Evolutionary conservation across 1,284 basidiomycete genomes (phyloP).

Genomic region (Leccinum subspadiceum): DNA sequence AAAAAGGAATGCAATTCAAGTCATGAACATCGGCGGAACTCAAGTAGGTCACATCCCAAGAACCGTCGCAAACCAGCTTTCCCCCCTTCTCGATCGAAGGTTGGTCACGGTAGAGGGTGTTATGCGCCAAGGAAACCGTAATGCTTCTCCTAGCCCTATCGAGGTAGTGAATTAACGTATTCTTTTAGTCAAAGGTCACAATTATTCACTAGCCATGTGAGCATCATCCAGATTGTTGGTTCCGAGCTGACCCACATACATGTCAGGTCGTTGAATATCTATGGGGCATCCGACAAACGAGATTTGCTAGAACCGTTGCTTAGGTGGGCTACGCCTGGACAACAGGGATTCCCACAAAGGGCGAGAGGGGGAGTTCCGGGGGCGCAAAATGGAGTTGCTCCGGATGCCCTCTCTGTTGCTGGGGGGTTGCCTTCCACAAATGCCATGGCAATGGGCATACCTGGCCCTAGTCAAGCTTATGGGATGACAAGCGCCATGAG

Average conservation of each 20-base stretch:
- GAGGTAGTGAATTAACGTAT: conserved; percentile 4
- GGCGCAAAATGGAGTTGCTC: background rate
- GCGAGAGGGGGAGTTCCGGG: conserved; percentile 23
- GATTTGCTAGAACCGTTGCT: conserved; percentile 62
- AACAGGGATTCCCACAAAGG: conserved; percentile 49
- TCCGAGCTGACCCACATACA: conserved; percentile 4
- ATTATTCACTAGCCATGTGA: conserved; percentile 63
- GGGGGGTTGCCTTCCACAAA: conserved; percentile 7
- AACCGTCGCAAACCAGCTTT: conserved; percentile 56
- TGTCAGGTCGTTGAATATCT: conserved; percentile 68
- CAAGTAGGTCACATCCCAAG: conserved; percentile 83
- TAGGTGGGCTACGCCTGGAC: conserved; percentile 71
- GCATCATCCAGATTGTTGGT: conserved; percentile 15
- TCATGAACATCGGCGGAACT: conserved; percentile 66
- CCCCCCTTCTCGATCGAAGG: conserved; percentile 67
- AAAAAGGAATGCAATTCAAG: conserved; percentile 71
- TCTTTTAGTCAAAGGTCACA: conserved; percentile 41
- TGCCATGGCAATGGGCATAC: conserved; percentile 21
- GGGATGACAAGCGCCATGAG: conserved; percentile 29
- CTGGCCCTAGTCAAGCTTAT: conserved; percentile 20
- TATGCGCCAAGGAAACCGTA: conserved; percentile 73
- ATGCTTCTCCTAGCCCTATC: conserved; percentile 18
- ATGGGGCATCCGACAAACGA: conserved; percentile 60
- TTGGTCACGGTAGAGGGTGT: conserved; percentile 72
- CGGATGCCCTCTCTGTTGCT: background rate